phyloP scores from a whole-genome alignment of 305 asterid species.

The Plantago lanceolata region DNA sequence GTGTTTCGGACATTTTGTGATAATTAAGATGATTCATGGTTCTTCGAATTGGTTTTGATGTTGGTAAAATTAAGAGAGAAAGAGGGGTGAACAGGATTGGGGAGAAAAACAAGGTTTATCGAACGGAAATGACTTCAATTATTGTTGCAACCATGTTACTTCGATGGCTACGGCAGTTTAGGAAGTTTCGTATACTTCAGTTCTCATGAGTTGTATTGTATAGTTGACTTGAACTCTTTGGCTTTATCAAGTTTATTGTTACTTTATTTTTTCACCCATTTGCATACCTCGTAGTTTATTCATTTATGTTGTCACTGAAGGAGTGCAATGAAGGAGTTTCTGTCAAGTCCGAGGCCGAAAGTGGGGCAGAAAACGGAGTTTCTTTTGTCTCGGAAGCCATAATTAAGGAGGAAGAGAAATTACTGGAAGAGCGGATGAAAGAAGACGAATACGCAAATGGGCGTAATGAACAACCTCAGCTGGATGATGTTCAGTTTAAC shows the following conservation, averaged over 20 bases:
- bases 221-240: not conserved
- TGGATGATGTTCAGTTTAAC: conserved; percentile 62
- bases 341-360: conserved; percentile 39
- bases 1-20: not conserved
- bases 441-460: conserved; percentile 38
- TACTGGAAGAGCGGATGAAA: conserved; percentile 48
- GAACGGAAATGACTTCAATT: too few species aligned
- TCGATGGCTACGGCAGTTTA: too few species aligned
- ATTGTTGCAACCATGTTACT: not conserved
- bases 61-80: not conserved
- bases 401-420: conserved; percentile 54
- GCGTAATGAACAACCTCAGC: conserved; percentile 35
- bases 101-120: too few species aligned
- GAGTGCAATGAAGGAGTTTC: conserved; percentile 48
- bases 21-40: not conserved
- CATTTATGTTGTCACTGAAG: conserved; percentile 33
- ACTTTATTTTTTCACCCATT: not conserved
- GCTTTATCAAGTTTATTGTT: conserved; percentile 1
- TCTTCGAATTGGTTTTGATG: not conserved
- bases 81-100: not conserved
- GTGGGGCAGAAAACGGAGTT: conserved; percentile 35
- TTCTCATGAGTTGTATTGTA: not conserved
- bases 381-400: conserved; percentile 41
- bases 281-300: not conserved
- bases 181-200: too few species aligned